Evolutionary conservation across 345 rosid species (phyloP).

Genomic region (Mangifera indica): DNA sequence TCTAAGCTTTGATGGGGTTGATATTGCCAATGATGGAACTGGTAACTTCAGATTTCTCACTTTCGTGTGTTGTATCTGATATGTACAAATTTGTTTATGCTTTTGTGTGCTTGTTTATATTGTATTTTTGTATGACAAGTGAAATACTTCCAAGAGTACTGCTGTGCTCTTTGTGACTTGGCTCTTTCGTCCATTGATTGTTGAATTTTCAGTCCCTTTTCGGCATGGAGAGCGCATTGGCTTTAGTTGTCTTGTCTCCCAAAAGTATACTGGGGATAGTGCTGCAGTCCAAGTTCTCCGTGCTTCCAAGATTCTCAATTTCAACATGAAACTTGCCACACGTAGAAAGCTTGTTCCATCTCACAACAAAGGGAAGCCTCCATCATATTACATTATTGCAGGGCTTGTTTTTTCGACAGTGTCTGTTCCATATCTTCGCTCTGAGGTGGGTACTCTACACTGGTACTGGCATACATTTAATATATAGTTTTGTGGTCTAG

Average conservation of each 20-base stretch:
- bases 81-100: neutral
- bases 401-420: conserved; percentile 64
- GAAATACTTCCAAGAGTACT: neutral
- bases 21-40: conserved; percentile 77
- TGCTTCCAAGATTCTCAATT: conserved; percentile 46
- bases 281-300: conserved; percentile 62
- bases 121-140: neutral
- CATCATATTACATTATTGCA: conserved; percentile 66
- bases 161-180: neutral
- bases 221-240: conserved; percentile 77
- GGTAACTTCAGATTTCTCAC: conserved; percentile 30
- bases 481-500: neutral
- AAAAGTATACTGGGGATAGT: conserved; percentile 60
- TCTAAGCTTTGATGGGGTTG: conserved; percentile 66
- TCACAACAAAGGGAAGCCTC: conserved; percentile 59
- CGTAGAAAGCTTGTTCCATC: conserved; percentile 63
- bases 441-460: conserved; percentile 43
- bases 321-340: conserved; percentile 55
- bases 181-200: conserved; percentile 1
- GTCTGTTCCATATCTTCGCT: conserved; percentile 60
- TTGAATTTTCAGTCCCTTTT: conserved; percentile 58
- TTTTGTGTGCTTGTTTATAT: neutral
- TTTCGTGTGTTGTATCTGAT: neutral
- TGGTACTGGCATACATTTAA: neutral
- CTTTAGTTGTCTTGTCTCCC: conserved; percentile 69